Conservation (phyloP, 2,329 filamentous ascomycete species). For the Diaporthe sp. region DNA sequence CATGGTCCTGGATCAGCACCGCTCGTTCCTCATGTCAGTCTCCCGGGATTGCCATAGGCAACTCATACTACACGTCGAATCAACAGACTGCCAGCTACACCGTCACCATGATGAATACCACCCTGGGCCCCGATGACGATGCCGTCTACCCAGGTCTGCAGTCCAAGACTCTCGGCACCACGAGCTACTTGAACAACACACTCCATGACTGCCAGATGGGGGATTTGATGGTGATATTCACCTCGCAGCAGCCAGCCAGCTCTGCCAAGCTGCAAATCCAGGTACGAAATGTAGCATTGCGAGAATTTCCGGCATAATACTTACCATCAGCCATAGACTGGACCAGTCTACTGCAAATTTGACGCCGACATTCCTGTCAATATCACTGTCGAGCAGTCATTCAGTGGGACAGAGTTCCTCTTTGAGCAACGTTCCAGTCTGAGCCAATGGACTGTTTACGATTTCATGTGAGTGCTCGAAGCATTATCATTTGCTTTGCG, state of each 20-base stretch:
- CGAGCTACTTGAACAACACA: conserved; percentile 37
- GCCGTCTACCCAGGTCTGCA: conserved; percentile 18
- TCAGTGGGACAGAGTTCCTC: conserved; percentile 37
- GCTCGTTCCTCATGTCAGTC: conserved; percentile 36
- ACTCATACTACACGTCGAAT: conserved; percentile 35
- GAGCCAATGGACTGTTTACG: conserved; percentile 35
- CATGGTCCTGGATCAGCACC: conserved; percentile 40
- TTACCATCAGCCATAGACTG: conserved; percentile 15
- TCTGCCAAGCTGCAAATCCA: conserved; percentile 33
- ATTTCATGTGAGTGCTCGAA: conserved; percentile 31
- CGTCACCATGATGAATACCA: conserved; percentile 33
- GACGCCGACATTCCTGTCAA: conserved; percentile 22
- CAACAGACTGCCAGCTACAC: conserved; percentile 37
- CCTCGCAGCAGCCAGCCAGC: conserved; percentile 28
- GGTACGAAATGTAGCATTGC: background rate
- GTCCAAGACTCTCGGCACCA: conserved; percentile 33
- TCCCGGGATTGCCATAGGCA: conserved; percentile 35
- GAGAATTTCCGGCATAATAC: background rate
- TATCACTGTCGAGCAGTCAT: conserved; percentile 35
- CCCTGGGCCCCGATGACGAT: background rate
- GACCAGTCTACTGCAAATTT: conserved; percentile 33
- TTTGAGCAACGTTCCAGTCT: conserved; percentile 35
- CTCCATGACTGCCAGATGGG: conserved; percentile 27
- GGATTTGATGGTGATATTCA: conserved; percentile 32
- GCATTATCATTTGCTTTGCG: rapidly evolving